Evolutionary conservation across 1,139 yeast species (phyloP).

Genomic region (Yamadazyma epiphylla): DNA sequence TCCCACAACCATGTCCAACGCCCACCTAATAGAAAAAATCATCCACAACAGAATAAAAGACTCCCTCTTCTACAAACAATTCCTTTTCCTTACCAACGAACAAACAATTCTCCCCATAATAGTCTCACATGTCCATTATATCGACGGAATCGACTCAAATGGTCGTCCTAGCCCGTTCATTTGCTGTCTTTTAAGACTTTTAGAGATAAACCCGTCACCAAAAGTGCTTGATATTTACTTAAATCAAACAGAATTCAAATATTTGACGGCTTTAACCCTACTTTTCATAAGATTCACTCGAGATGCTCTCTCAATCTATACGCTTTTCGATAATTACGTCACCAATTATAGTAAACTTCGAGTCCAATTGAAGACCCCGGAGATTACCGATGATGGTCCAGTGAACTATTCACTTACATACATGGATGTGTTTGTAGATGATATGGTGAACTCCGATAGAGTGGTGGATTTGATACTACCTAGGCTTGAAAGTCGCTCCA

Average conservation of each 20-base stretch:
- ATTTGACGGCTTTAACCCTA: conserved; percentile 58
- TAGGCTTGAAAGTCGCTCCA: conserved; percentile 38
- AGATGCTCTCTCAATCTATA: conserved; percentile 43
- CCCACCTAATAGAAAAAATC: conserved; percentile 61
- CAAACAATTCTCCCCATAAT: conserved; percentile 40
- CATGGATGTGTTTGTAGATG: conserved; percentile 63
- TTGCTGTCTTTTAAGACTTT: conserved; percentile 57
- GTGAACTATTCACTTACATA: conserved; percentile 30
- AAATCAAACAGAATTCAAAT: conserved; percentile 55
- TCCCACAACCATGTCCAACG: too few species aligned
- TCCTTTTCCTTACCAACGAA: conserved; percentile 56
- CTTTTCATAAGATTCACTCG: conserved; percentile 53
- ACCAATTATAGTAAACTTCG: conserved; percentile 53
- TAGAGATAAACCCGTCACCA: conserved; percentile 57
- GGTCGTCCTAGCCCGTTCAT: conserved; percentile 60
- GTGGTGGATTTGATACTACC: conserved; percentile 63
- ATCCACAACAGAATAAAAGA: conserved; percentile 65
- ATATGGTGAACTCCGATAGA: conserved; percentile 43
- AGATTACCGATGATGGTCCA: conserved; percentile 25
- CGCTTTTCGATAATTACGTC: conserved; percentile 47
- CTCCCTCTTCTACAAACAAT: conserved; percentile 64
- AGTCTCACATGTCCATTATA: conserved; percentile 35
- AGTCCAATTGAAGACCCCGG: conserved; percentile 19
- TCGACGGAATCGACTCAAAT: conserved; percentile 48
- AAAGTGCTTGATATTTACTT: conserved; percentile 53